Percentiles rank a stretch among this genome's conserved stretches.
These are phyloP conservation scores for Priceomyces carsonii DNA, from an alignment of 805 yeast genomes.

Conservation along the genomic window DNA sequence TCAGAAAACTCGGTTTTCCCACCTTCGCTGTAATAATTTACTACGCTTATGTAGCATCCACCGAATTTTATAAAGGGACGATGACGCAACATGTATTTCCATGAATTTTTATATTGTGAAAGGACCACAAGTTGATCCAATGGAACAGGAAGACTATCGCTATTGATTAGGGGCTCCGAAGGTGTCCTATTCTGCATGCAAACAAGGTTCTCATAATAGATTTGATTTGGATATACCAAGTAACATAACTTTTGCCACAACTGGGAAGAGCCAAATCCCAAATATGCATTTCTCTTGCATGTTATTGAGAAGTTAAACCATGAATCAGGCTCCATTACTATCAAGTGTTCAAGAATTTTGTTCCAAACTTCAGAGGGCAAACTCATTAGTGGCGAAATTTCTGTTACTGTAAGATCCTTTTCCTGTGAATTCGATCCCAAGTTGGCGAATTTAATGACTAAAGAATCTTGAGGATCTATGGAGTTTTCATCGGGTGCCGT, in stretches of 20 bases:
- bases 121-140: constrained; percentile 27
- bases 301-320: constrained; percentile 65
- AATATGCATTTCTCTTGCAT: constrained; percentile 55
- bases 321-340: constrained; percentile 53
- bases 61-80: constrained; percentile 78
- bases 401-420: constrained; percentile 13
- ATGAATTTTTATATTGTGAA: constrained; percentile 32
- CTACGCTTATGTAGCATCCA: constrained; percentile 85
- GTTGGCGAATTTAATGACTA: constrained; percentile 27
- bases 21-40: constrained; percentile 84
- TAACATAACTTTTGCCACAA: constrained; percentile 54
- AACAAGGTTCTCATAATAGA: constrained; percentile 47
- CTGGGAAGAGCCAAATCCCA: constrained; percentile 54
- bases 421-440: constrained; percentile 22
- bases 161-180: constrained; percentile 44
- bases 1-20: constrained; percentile 64
- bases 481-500: constrained; percentile 24
- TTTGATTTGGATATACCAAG: constrained; percentile 54
- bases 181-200: constrained; percentile 27
- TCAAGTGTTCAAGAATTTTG: constrained; percentile 48
- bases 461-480: constrained; percentile 11
- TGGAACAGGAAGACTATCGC: constrained; percentile 35
- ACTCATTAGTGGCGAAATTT: constrained; percentile 38
- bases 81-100: constrained; percentile 53
- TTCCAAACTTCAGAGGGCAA: constrained; percentile 60